Evolutionary conservation across 805 yeast genomes (phyloP), one percentile per base, ranked within the genome.

Genomic region (Pichia membranifaciens): DNA sequence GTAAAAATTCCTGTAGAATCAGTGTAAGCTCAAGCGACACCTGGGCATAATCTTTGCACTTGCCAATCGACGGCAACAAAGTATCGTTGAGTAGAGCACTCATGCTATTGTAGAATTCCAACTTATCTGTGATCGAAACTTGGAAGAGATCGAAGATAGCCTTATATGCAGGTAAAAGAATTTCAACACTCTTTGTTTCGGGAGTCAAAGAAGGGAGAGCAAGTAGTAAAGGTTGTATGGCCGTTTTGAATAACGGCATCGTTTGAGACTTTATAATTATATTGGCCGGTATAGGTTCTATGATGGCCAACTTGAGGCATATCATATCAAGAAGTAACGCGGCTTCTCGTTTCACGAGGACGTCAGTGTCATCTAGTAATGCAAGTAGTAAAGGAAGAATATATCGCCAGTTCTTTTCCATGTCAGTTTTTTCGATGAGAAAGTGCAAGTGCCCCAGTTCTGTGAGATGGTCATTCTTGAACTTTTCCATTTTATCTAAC

Each of bases 151-250:
- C 38, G 1, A 60, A 32, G 7, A 54, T 41, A 0, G 62, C 43
- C 13, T 54, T 43, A 36, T 65, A 65, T 0, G 65, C 58, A 12
- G 48, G 16, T 2, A 58, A 55, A 3, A 65, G 47, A 2, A 63
- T 51, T 9, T 21, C 1, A 1, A 41, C 23, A 8, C 64, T 57
- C 31, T 57, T 54, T 2, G 45, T 45, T 6, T 44, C 51, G 1
- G 68, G 62, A 3, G 66, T 62, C 16, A 59, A 54, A 5, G 60
- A 41, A 3, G 69, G 69, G 32, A 65, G 51, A 5, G 64, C 52
- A 28, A 65, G 43, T 13, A 65, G 41, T 31, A 59, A 54, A 1
- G 68, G 67, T 4, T 54, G 40, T 3, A 65, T 48, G 2, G 61
- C 43, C 9, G 53, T 60, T 18, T 49, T 53, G 7, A 65, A 41